These are phyloP conservation scores for Pseudonitzschia multiseries DNA, from an alignment of 108 stramenopile species.

Conservation along the genomic window DNA sequence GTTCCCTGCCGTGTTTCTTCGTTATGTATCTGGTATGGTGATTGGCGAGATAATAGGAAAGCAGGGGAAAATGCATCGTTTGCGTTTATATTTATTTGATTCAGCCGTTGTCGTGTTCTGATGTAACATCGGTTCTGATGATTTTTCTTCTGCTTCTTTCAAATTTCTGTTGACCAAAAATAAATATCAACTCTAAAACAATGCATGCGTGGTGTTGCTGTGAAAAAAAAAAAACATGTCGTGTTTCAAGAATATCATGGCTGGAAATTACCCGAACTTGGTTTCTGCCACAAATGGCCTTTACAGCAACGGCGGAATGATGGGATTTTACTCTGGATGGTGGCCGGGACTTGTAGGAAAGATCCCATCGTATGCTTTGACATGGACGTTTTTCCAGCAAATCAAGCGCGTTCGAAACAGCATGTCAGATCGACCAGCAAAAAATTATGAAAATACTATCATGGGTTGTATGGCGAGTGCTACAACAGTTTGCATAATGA, in stretches of 20 bases:
- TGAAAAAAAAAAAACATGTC: no score
- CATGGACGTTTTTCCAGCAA: slow-evolving; percentile 96
- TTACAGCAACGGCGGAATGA: slow-evolving; percentile 61
- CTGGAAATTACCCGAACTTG: slow-evolving; percentile 89
- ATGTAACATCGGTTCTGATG: no score
- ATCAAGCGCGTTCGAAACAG: slow-evolving; percentile 64
- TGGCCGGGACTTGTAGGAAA: slow-evolving; percentile 96
- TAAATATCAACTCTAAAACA: no score
- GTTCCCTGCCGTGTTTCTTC: no score
- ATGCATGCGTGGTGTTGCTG: no score
- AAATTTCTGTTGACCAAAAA: not conserved
- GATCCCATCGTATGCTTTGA: slow-evolving; percentile 91
- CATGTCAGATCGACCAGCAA: slow-evolving; percentile 63
- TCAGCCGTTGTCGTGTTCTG: not conserved
- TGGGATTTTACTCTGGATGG: slow-evolving; percentile 96
- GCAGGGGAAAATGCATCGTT: no score
- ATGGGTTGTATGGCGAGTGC: slow-evolving; percentile 93
- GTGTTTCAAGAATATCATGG: slow-evolving; percentile 85
- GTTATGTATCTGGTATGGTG: no score
- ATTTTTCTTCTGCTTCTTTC: no score
- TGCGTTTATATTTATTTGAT: not conserved
- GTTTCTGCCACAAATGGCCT: slow-evolving; percentile 57
- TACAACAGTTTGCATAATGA: slow-evolving; percentile 94
- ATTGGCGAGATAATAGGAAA: no score
- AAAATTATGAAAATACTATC: slow-evolving; percentile 89